Evolutionary conservation across 2,329 filamentous ascomycete genomes (phyloP), one percentile per base, ranked within the genome.

Genomic region (Cytospora paraplurivora): DNA sequence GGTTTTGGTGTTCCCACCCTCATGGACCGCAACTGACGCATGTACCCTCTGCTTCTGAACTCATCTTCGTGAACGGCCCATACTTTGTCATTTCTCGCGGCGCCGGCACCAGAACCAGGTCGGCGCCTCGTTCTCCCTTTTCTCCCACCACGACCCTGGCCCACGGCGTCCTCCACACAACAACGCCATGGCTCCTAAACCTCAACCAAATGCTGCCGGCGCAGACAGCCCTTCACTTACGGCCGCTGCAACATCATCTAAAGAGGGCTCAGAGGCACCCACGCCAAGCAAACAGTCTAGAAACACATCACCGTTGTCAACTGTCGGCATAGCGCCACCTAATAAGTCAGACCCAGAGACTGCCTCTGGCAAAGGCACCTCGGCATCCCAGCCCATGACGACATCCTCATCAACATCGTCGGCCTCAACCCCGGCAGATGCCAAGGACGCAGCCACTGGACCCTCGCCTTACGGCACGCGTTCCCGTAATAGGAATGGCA

Each of bases 391-490:
- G 64, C 74, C 79, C 66, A 81, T 82, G 79, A 79, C 76, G 60
- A 81, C 81, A 69, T 78, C 82, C 63, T 77, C 78, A 69, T 78
- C 82, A 64, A 77, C 78, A 63, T 75, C 77, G 34, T 73, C 77
- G 34, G 78, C 76, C 64, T 79, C 80, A 62, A 81, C 81, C 67
- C 72, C 76, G 53, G 19, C 56, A 65, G 73, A 77, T 55, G 72
- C 77, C 63, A 85, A 82, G 72, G 84, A 86, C 65, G 75, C 73
- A 68, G 73, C 78, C 69, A 82, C 84, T 68, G 79, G 77, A 34
- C 80, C 89, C 57, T 88, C 87, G 69, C 88, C 87, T 55, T 97
- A 99, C 77, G 94, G 94, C 72, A 99, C 95, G 74, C 90, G 93
- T 71, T 97, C 93, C 70, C 90, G 95, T 75, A 96, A 96, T 77